phyloP scores from a whole-genome alignment of 495 filamentous ascomycete species.

The Barbatosphaeria neglecta region DNA sequence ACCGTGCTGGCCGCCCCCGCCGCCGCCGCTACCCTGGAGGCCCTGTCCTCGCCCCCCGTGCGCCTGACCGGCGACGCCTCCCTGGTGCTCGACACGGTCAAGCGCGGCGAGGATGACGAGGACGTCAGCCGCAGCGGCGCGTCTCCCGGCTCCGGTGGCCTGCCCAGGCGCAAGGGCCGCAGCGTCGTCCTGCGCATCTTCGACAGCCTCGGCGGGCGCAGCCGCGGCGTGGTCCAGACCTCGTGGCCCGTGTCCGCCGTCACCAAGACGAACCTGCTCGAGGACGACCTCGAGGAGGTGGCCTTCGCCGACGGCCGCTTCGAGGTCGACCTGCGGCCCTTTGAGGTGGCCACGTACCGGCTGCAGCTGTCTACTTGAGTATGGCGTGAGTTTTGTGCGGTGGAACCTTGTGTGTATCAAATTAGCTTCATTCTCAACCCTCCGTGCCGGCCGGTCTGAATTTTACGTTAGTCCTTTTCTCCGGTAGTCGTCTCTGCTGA shows the following conservation, averaged over 20 bases:
- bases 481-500: too few relatives aligned
- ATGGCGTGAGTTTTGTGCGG: too few relatives aligned
- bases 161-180: slow-evolving; percentile 55
- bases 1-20: slow-evolving; percentile 29
- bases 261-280: slow-evolving; percentile 68
- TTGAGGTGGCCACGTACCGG: slow-evolving; percentile 82
- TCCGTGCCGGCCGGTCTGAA: too few relatives aligned
- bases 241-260: slow-evolving; percentile 60
- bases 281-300: slow-evolving; percentile 56
- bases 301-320: slow-evolving; percentile 39
- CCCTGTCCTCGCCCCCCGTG: slow-evolving; percentile 34
- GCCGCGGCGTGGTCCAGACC: slow-evolving; percentile 53
- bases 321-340: slow-evolving; percentile 61
- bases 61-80: slow-evolving; percentile 44
- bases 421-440: too few relatives aligned
- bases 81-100: slow-evolving; percentile 71
- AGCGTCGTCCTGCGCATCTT: slow-evolving; percentile 79
- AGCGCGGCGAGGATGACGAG: slow-evolving; percentile 91
- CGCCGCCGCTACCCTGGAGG: slow-evolving; percentile 17
- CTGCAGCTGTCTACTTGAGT: slow-evolving; percentile 42
- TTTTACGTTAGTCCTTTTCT: too few relatives aligned
- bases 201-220: slow-evolving; percentile 80
- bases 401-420: too few relatives aligned
- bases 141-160: too few relatives aligned
- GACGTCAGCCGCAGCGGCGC: slow-evolving; percentile 67